These are phyloP conservation scores for Uncinocarpus reesii DNA, from an alignment of 2,329 filamentous ascomycete species.

Conservation along the genomic window DNA sequence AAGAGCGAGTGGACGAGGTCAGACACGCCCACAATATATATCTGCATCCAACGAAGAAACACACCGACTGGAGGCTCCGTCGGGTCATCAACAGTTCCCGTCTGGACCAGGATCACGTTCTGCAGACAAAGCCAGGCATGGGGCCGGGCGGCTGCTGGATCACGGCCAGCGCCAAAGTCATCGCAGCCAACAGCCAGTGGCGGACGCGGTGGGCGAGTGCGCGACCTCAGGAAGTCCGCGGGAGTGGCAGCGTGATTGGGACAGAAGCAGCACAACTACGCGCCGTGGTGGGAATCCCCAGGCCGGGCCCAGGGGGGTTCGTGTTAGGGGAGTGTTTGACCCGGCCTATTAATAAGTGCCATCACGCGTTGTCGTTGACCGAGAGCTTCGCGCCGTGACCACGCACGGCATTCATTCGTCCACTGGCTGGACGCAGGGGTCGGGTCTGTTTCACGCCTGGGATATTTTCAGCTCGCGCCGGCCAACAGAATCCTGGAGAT, in stretches of 20 bases:
- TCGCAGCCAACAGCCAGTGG: background rate
- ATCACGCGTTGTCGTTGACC: slow-evolving; percentile 6
- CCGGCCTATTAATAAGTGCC: background rate
- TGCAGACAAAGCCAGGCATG: background rate
- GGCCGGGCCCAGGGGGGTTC: background rate
- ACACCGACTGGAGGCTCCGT: background rate
- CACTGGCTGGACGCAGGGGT: background rate
- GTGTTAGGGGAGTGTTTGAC: slow-evolving; percentile 6
- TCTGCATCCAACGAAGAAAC: background rate
- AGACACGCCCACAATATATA: slow-evolving; percentile 9
- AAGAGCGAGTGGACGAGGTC: background rate
- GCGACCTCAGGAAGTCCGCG: background rate
- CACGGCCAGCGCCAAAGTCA: background rate
- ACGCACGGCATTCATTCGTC: slow-evolving; percentile 5
- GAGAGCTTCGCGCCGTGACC: background rate
- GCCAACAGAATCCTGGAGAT: too few relatives aligned
- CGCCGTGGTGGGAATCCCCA: background rate
- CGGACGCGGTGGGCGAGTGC: too few relatives aligned
- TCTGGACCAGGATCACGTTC: slow-evolving; percentile 1
- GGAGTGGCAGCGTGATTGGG: slow-evolving; percentile 7
- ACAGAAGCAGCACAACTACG: slow-evolving; percentile 1
- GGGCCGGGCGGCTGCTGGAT: slow-evolving; percentile 11
- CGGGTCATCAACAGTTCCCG: slow-evolving; percentile 1
- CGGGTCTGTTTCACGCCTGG: background rate
- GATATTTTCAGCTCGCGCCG: background rate